Conservation (phyloP, 2,329 filamentous ascomycete genomes). For the Camillea tinctor region DNA sequence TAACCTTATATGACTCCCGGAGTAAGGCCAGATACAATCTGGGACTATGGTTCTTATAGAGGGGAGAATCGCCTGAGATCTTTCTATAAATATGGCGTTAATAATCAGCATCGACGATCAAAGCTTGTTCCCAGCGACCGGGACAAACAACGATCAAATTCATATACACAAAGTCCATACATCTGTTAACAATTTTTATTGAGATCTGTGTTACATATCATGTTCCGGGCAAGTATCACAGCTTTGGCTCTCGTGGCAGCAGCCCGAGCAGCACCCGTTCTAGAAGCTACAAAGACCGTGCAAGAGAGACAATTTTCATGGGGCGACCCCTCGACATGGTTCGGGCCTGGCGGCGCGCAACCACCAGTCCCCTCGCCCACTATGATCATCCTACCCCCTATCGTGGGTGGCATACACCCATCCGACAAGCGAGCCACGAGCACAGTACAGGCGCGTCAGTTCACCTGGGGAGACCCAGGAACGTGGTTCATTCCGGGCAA, state of each 20-base stretch:
- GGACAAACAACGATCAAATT: neutral
- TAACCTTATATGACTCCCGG: slow-evolving; percentile 29
- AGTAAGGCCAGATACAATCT: slow-evolving; percentile 9
- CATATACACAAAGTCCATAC: slow-evolving; percentile 2
- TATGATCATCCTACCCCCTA: slow-evolving; percentile 19
- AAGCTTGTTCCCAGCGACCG: neutral
- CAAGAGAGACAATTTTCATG: slow-evolving; percentile 21
- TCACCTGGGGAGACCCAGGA: slow-evolving; percentile 14
- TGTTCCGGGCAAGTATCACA: slow-evolving; percentile 23
- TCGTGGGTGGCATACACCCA: slow-evolving; percentile 25
- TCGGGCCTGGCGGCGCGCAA: slow-evolving; percentile 13
- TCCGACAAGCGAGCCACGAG: slow-evolving; percentile 19
- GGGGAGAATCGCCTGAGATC: slow-evolving; percentile 11
- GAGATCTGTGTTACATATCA: slow-evolving; percentile 10
- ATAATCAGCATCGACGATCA: slow-evolving; percentile 13
- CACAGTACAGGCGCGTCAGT: slow-evolving; percentile 11
- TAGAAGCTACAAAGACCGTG: slow-evolving; percentile 23
- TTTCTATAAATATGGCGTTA: slow-evolving; percentile 17
- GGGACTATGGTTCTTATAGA: slow-evolving; percentile 20
- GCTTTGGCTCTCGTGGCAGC: slow-evolving; percentile 30
- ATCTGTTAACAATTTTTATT: neutral
- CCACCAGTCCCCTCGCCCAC: slow-evolving; percentile 17
- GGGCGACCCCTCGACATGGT: slow-evolving; percentile 22
- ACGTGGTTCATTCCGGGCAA: slow-evolving; percentile 13
- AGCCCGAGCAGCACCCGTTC: slow-evolving; percentile 26